A percentile compares a stretch with the other conserved stretches of the same genome.
Evolutionary conservation across 768 basidiomycete genomes (phyloP).

Genomic region (Fomitopsis serialis): DNA sequence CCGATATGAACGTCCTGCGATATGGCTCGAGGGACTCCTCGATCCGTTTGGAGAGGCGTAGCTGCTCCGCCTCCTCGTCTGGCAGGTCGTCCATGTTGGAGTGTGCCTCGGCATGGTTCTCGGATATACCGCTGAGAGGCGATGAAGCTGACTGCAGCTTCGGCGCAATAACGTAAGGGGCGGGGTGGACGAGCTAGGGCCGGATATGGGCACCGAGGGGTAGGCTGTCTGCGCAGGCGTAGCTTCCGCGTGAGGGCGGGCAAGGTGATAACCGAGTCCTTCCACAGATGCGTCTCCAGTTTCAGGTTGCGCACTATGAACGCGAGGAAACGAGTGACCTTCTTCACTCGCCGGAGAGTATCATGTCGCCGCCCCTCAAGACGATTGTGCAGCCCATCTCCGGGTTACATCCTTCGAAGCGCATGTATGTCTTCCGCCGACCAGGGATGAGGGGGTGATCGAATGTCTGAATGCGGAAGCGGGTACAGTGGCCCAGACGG

Average conservation of each 20-base stretch:
- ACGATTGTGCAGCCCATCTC: slow-evolving; percentile 96
- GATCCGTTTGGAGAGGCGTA: slow-evolving; percentile 69
- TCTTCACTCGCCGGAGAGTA: slow-evolving; percentile 80
- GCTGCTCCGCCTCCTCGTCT: slow-evolving; percentile 67
- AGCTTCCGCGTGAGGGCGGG: slow-evolving; percentile 61
- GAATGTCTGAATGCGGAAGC: slow-evolving; percentile 87
- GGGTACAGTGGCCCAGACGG: slow-evolving; percentile 79
- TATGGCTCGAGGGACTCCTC: slow-evolving; percentile 83
- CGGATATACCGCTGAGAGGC: background rate
- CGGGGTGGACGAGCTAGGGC: slow-evolving; percentile 1
- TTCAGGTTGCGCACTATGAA: slow-evolving; percentile 93
- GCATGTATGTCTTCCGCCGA: slow-evolving; percentile 91
- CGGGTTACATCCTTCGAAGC: slow-evolving; percentile 91
- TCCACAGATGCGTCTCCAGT: slow-evolving; percentile 92
- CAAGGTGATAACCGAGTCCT: slow-evolving; percentile 76
- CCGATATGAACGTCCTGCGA: slow-evolving; percentile 81
- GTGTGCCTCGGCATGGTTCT: background rate
- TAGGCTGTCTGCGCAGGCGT: slow-evolving; percentile 39
- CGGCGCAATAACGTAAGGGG: background rate
- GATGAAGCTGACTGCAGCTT: background rate
- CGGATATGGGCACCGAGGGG: slow-evolving; percentile 7
- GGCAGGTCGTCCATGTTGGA: slow-evolving; percentile 36
- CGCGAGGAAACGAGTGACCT: slow-evolving; percentile 86
- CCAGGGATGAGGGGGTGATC: slow-evolving; percentile 95
- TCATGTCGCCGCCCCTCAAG: slow-evolving; percentile 83